Percentiles rank a stretch among this genome's conserved stretches.
Conservation (phyloP, 257 asterid species). For the Lycium ferocissimum region DNA sequence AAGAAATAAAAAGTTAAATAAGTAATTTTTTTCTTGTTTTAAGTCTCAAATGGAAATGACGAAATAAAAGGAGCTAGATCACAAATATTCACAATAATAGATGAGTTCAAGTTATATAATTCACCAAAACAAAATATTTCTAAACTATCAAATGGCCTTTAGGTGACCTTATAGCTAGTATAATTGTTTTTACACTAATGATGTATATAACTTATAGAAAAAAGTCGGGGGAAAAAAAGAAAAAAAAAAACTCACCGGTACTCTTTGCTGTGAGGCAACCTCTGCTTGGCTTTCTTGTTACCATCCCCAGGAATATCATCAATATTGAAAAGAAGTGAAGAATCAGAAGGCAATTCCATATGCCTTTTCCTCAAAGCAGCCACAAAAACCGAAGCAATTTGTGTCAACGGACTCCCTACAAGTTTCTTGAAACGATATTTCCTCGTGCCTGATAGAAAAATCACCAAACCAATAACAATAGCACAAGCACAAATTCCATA, state of each 20-base stretch:
- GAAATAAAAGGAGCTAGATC: background rate
- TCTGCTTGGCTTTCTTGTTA: slow-evolving; percentile 51
- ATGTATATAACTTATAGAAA: no score
- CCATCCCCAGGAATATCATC: slow-evolving; percentile 44
- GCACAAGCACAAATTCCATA: slow-evolving; percentile 87
- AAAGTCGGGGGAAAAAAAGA: background rate
- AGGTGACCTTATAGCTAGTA: no score
- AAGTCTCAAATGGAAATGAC: background rate
- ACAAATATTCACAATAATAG: background rate
- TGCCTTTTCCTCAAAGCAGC: slow-evolving; percentile 66
- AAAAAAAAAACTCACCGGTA: slow-evolving; percentile 53
- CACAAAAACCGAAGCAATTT: slow-evolving; percentile 62
- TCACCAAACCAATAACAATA: slow-evolving; percentile 53
- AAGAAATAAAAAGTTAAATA: background rate
- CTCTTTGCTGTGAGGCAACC: slow-evolving; percentile 68
- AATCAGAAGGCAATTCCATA: slow-evolving; percentile 55
- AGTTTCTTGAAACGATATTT: slow-evolving; percentile 75
- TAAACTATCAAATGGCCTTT: no score
- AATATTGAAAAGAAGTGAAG: slow-evolving; percentile 47
- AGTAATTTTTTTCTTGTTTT: no score
- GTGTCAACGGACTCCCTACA: slow-evolving; percentile 72
- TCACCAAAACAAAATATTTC: no score
- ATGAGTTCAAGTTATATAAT: background rate
- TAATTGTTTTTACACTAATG: no score
- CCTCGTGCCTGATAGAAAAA: slow-evolving; percentile 65